Evolutionary conservation across 1,139 yeast species (phyloP), one percentile per base, ranked within the genome.

Genomic region (Candida tropicalis): DNA sequence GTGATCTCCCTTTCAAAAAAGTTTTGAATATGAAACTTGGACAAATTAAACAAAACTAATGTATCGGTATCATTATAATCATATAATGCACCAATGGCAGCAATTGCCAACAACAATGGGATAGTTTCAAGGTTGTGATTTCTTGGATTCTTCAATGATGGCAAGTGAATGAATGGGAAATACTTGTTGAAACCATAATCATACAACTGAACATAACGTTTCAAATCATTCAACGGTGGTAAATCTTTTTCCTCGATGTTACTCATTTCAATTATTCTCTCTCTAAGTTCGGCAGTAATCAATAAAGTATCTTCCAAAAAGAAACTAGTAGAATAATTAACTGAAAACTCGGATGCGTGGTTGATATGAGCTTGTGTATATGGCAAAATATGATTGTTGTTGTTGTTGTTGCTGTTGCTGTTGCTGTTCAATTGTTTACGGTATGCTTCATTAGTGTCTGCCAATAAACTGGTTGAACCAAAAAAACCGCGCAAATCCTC

Each of bases 81-180:
- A 56, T 88, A 88, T 22, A 90, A 70, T 0, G 97, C 96, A 35
- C 98, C 98, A 47, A 90, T 80, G 17, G 96, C 86, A 1, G 95
- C 86, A 80, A 90, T 87, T 10, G 93, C 79, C 43, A 89, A 68
- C n/a, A 89, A 62, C 42, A 90, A 68, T 1, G 96, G 93, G 46
- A 86, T 81, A 58, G 86, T 85, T 40, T 84, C 87, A 44, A 73
- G 62, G 49, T 74, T 73, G 35, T 73, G 72, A 13, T 79, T 81
- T 55, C 74, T 65, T 0, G 80, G 74, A 46, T 82, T 80, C 47
- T 75, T 62, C 45, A 87, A 70, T 3, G 90, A 75, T 10, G 86
- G 84, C 39, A 88, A 71, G 63, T 89, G 97, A 51, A 90, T 77
- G 60, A 89, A 89, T 12, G 96, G 91, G 65, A 87, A 83, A 60